These are phyloP conservation scores for Suillus plorans DNA, from an alignment of 768 basidiomycete genomes.

Conservation along the genomic window DNA sequence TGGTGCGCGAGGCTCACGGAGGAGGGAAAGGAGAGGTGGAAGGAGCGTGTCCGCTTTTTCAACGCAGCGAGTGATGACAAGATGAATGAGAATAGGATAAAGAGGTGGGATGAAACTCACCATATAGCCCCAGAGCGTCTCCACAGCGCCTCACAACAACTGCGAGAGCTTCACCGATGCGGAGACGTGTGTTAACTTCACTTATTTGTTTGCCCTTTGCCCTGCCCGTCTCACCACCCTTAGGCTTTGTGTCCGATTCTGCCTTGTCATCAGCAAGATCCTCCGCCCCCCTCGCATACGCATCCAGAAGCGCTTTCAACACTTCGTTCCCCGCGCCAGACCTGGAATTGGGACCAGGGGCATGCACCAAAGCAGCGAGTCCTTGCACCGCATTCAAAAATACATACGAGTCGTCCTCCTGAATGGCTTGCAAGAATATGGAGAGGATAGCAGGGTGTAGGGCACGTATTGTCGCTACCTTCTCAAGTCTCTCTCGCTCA, in stretches of 20 bases:
- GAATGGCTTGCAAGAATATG: slow-evolving; percentile 80
- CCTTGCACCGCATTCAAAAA: slow-evolving; percentile 93
- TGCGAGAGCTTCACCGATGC: slow-evolving; percentile 84
- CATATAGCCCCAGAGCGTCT: slow-evolving; percentile 61
- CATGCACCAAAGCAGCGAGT: slow-evolving; percentile 80
- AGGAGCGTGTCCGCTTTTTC: slow-evolving; percentile 64
- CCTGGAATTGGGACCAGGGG: slow-evolving; percentile 37
- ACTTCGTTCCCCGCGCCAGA: slow-evolving; percentile 49
- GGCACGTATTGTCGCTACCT: slow-evolving; percentile 47
- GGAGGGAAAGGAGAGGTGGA: slow-evolving; percentile 64
- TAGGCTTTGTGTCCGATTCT: slow-evolving; percentile 42
- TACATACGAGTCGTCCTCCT: slow-evolving; percentile 95
- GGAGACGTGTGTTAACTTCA: slow-evolving; percentile 71
- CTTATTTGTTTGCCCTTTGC: neutral
- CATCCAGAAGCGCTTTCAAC: slow-evolving; percentile 59
- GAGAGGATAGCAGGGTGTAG: slow-evolving; percentile 82
- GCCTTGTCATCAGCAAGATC: slow-evolving; percentile 42
- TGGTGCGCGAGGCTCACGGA: slow-evolving; percentile 62
- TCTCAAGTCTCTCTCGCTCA: neutral
- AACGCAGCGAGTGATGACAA: slow-evolving; percentile 7
- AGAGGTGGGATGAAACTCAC: slow-evolving; percentile 40
- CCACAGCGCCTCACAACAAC: slow-evolving; percentile 76
- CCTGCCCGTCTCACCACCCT: neutral
- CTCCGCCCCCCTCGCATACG: slow-evolving; percentile 58
- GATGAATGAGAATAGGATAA: neutral